Evolutionary conservation across 1,284 basidiomycete species (phyloP).

Genomic region (Microbotryomycetes sp.): DNA sequence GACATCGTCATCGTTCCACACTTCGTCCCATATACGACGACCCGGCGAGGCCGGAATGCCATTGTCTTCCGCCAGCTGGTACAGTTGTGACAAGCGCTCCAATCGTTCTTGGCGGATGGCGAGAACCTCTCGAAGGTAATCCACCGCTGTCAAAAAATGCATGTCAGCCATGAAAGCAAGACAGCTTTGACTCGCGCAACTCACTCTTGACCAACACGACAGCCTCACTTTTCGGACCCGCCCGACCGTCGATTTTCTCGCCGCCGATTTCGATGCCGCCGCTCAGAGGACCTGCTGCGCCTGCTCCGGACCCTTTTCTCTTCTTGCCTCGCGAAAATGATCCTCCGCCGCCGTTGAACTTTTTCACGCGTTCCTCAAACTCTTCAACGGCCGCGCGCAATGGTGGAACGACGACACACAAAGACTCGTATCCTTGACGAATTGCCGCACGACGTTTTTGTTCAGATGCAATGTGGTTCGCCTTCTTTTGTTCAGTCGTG

Average conservation of each 20-base stretch:
- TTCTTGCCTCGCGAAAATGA: constrained; percentile 34
- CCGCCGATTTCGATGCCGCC: constrained; percentile 43
- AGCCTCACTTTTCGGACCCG: constrained; percentile 76
- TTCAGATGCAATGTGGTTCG: constrained; percentile 90
- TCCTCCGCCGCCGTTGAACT: constrained; percentile 47
- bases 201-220: constrained; percentile 72
- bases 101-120: constrained; percentile 52
- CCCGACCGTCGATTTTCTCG: constrained; percentile 65
- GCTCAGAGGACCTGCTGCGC: constrained; percentile 26
- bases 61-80: background rate
- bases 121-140: constrained; percentile 62
- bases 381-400: constrained; percentile 59
- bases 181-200: constrained; percentile 37
- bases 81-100: constrained; percentile 48
- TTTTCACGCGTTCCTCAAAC: constrained; percentile 45
- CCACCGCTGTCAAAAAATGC: constrained; percentile 57
- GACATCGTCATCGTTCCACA: constrained; percentile 2
- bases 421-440: constrained; percentile 74
- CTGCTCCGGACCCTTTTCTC: background rate
- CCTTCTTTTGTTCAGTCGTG: constrained; percentile 75
- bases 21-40: constrained; percentile 6
- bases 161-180: constrained; percentile 8
- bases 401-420: constrained; percentile 71
- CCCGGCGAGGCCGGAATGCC: background rate
- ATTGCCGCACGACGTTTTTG: constrained; percentile 84